Percentiles rank a stretch among this genome's conserved stretches.
Evolutionary conservation across 1,139 yeast species (phyloP).

Genomic region (Suhomyces maxii): DNA sequence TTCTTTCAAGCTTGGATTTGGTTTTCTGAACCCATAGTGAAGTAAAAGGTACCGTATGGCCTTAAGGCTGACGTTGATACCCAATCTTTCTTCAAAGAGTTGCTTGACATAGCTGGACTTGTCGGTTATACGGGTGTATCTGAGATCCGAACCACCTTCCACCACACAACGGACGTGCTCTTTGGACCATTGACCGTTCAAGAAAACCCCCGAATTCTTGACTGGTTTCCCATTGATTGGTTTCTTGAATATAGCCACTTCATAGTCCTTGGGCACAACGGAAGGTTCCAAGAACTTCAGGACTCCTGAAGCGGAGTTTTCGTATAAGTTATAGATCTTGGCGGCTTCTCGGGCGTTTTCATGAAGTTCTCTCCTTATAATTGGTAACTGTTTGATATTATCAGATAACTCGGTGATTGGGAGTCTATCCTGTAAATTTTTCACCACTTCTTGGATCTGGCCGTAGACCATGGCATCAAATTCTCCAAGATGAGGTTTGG

Average conservation of each 20-base stretch:
- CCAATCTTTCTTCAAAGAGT: slow-evolving; percentile 8
- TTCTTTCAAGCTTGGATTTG: slow-evolving; percentile 9
- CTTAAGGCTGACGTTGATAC: slow-evolving; percentile 11
- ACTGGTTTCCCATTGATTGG: background rate
- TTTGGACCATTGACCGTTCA: slow-evolving; percentile 12
- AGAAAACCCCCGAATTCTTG: background rate
- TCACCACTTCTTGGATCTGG: slow-evolving; percentile 14
- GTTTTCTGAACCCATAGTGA: slow-evolving; percentile 20
- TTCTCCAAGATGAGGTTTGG: slow-evolving; percentile 9
- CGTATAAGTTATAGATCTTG: slow-evolving; percentile 16
- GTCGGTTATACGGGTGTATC: background rate
- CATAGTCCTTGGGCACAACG: background rate
- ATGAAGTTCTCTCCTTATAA: slow-evolving; percentile 28
- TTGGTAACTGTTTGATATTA: slow-evolving; percentile 24
- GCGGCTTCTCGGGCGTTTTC: slow-evolving; percentile 38
- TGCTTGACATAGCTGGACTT: slow-evolving; percentile 5
- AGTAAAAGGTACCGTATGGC: slow-evolving; percentile 18
- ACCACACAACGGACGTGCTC: slow-evolving; percentile 11
- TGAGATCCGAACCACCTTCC: slow-evolving; percentile 7
- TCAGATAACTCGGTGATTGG: slow-evolving; percentile 25
- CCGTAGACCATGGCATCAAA: slow-evolving; percentile 4
- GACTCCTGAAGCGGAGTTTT: slow-evolving; percentile 3
- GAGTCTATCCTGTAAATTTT: slow-evolving; percentile 21
- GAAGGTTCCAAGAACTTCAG: slow-evolving; percentile 1
- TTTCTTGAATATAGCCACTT: background rate